Percentiles rank a stretch among this genome's conserved stretches.
These are phyloP conservation scores for Cetradonia linearis DNA, from an alignment of 495 filamentous ascomycete genomes.

Conservation along the genomic window DNA sequence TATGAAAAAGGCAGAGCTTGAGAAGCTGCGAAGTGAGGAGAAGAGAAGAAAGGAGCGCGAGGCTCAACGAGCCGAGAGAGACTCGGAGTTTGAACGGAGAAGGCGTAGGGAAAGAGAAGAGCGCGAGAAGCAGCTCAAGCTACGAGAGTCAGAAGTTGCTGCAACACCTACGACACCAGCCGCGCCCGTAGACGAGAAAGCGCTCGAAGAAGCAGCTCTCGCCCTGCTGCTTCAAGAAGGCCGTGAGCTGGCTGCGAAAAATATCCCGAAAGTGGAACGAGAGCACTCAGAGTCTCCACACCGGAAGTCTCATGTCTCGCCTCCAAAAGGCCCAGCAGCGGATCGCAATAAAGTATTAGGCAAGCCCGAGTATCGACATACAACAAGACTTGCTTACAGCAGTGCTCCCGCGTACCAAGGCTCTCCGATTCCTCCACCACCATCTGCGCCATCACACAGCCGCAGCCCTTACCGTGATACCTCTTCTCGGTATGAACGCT, in stretches of 20 bases:
- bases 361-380: slow-evolving; percentile 8
- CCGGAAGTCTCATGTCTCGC: slow-evolving; percentile 25
- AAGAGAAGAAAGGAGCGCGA: slow-evolving; percentile 42
- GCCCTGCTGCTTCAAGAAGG: slow-evolving; percentile 49
- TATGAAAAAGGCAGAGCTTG: slow-evolving; percentile 54
- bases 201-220: slow-evolving; percentile 47
- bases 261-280: slow-evolving; percentile 46
- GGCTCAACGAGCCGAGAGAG: slow-evolving; percentile 44
- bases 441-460: slow-evolving; percentile 10
- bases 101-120: slow-evolving; percentile 45
- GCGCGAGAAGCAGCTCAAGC: slow-evolving; percentile 34
- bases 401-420: slow-evolving; percentile 17
- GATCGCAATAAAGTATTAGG: slow-evolving; percentile 12
- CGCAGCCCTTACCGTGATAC: slow-evolving; percentile 16
- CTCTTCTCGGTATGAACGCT: slow-evolving; percentile 7
- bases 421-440: slow-evolving; percentile 15
- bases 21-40: slow-evolving; percentile 49
- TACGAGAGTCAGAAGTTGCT: slow-evolving; percentile 17
- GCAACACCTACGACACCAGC: slow-evolving; percentile 23
- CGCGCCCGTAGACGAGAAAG: slow-evolving; percentile 44
- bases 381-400: slow-evolving; percentile 19
- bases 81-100: slow-evolving; percentile 41
- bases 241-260: slow-evolving; percentile 50
- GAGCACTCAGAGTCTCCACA: slow-evolving; percentile 41
- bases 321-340: slow-evolving; percentile 19